These are phyloP conservation scores for Cantharellus anzutake DNA, from an alignment of 768 basidiomycete species.

Conservation along the genomic window DNA sequence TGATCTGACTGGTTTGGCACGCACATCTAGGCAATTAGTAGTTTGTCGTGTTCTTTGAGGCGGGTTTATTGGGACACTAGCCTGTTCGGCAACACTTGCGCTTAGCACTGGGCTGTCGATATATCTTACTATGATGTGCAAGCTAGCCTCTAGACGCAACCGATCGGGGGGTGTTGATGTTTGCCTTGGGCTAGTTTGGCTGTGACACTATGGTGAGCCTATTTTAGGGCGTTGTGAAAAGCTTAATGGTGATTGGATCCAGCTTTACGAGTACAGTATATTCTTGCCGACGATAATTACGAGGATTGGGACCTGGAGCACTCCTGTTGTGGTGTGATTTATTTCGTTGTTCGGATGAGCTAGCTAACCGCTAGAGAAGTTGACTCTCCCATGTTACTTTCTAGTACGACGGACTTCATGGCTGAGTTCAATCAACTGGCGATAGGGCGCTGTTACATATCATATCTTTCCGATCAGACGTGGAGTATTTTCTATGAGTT, in stretches of 20 bases:
- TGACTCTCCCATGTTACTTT: neutral
- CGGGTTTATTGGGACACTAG: conserved; percentile 1
- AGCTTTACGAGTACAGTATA: conserved; percentile 2
- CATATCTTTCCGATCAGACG: neutral
- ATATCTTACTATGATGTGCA: neutral
- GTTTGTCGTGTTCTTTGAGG: conserved; percentile 5
- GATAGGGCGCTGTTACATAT: neutral
- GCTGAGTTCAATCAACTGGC: neutral
- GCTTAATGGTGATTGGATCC: neutral
- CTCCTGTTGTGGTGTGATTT: neutral
- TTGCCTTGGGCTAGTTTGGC: conserved; percentile 7
- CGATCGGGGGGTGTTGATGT: conserved; percentile 1
- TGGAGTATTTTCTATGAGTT: neutral
- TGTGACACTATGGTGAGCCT: conserved; percentile 1
- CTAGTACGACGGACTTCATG: neutral
- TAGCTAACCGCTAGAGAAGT: neutral
- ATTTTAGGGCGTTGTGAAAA: too few species aligned
- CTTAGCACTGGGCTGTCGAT: conserved; percentile 3
- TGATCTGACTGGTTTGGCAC: conserved; percentile 4
- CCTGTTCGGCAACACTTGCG: too few species aligned
- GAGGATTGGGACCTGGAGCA: neutral
- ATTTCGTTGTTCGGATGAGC: neutral
- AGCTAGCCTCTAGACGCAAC: too few species aligned
- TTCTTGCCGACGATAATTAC: conserved; percentile 5
- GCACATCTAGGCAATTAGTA: conserved; percentile 2